Conservation (phyloP, 768 basidiomycete genomes). For the Polyporus arcularius region DNA sequence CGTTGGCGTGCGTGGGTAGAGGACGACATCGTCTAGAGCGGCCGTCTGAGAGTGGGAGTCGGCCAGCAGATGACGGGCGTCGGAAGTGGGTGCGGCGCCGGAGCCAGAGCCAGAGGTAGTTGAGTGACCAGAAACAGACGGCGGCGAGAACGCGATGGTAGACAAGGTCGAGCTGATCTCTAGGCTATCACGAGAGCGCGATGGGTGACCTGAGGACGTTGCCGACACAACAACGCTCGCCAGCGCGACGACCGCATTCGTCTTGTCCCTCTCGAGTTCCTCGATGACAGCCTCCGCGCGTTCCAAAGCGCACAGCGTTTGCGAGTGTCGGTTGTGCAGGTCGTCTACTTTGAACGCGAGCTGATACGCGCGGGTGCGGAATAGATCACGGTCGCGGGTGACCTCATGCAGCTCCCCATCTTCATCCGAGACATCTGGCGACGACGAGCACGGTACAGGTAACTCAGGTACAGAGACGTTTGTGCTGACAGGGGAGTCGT, state of each 20-base stretch:
- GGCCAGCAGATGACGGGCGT: too few species aligned
- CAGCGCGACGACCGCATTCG: background rate
- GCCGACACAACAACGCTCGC: background rate
- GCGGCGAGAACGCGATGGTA: too few species aligned
- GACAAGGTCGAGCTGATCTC: too few species aligned
- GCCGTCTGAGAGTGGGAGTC: too few species aligned
- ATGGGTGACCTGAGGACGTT: background rate
- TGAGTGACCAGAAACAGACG: too few species aligned
- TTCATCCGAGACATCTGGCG: background rate
- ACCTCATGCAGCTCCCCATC: background rate
- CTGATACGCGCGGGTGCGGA: conserved; percentile 10
- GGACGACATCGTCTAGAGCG: too few species aligned
- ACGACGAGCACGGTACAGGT: background rate
- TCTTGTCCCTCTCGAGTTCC: background rate
- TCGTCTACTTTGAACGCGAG: conserved; percentile 12
- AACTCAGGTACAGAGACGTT: background rate
- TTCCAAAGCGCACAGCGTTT: background rate
- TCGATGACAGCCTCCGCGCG: background rate
- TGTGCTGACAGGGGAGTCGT: background rate
- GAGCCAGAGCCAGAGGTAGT: too few species aligned
- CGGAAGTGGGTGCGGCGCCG: too few species aligned
- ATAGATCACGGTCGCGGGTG: conserved; percentile 9
- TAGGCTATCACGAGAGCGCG: too few species aligned
- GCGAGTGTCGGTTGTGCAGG: conserved; percentile 1
- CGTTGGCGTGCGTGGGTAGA: too few species aligned